phyloP scores from a whole-genome alignment of 495 filamentous ascomycete genomes.

The Penicillium cataractarum region DNA sequence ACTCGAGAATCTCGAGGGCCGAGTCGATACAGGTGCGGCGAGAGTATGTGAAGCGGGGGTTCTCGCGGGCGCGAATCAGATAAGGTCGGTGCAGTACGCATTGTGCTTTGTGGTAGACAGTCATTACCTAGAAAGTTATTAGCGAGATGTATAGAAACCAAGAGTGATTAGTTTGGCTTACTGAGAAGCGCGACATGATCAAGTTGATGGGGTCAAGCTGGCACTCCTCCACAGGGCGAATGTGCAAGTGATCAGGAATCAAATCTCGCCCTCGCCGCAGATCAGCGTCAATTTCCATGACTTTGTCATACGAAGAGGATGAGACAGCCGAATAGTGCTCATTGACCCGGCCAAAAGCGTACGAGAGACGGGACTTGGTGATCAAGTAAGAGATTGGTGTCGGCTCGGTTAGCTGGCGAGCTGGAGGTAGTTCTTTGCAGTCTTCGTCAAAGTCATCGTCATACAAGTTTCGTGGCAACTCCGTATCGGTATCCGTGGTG shows the following conservation, averaged over 20 bases:
- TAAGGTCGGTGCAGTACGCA: slow-evolving; percentile 90
- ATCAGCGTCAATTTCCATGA: slow-evolving; percentile 77
- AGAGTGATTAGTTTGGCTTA: slow-evolving; percentile 20
- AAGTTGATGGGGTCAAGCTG: slow-evolving; percentile 75
- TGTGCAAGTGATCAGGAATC: slow-evolving; percentile 76
- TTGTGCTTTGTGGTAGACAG: slow-evolving; percentile 87
- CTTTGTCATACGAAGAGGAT: slow-evolving; percentile 74
- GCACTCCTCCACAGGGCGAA: slow-evolving; percentile 77
- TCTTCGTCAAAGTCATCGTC: slow-evolving; percentile 91
- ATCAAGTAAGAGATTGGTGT: slow-evolving; percentile 92
- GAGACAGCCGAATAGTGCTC: slow-evolving; percentile 50
- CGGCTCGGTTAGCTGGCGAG: slow-evolving; percentile 72
- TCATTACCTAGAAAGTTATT: slow-evolving; percentile 58
- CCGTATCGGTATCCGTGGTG: slow-evolving; percentile 78
- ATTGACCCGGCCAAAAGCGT: slow-evolving; percentile 63
- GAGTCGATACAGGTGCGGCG: slow-evolving; percentile 86
- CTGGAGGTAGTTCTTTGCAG: slow-evolving; percentile 73
- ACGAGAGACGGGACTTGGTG: slow-evolving; percentile 68
- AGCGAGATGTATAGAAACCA: background rate
- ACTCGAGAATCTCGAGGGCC: slow-evolving; percentile 75
- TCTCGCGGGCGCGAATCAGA: slow-evolving; percentile 73
- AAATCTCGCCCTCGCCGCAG: slow-evolving; percentile 71
- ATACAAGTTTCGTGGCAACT: slow-evolving; percentile 85
- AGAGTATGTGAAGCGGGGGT: slow-evolving; percentile 80
- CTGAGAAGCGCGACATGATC: slow-evolving; percentile 81